phyloP scores from a whole-genome alignment of 139 green algal genomes.

The Parachlorella kessleri region DNA sequence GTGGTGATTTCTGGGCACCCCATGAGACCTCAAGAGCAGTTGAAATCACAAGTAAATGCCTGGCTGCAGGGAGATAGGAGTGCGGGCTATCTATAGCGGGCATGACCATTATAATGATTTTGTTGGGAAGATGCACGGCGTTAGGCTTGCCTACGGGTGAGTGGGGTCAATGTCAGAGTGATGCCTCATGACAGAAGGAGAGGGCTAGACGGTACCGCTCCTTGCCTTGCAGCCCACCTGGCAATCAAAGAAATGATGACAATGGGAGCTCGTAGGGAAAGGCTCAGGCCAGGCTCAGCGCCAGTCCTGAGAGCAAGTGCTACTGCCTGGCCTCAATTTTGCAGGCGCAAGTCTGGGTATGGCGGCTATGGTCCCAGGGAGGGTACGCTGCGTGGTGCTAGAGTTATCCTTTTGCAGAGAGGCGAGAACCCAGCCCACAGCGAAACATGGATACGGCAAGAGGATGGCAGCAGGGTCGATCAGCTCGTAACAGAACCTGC shows the following conservation, averaged over 20 bases:
- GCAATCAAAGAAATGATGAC: no score
- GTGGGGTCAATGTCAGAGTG: background rate
- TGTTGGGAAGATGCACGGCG: background rate
- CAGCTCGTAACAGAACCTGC: background rate
- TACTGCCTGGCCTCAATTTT: slow-evolving; percentile 7
- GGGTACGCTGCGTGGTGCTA: slow-evolving; percentile 9
- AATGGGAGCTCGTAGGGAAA: no score
- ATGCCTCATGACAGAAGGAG: no score
- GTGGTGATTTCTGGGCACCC: background rate
- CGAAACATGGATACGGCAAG: slow-evolving; percentile 11
- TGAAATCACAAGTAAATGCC: background rate
- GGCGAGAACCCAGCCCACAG: background rate
- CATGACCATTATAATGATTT: slow-evolving; percentile 45
- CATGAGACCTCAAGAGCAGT: background rate
- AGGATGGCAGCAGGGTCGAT: background rate
- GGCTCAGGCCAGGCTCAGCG: no score
- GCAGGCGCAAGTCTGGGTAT: no score
- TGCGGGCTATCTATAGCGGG: no score
- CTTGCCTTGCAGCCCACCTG: background rate
- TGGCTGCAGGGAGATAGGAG: no score
- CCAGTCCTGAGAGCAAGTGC: background rate
- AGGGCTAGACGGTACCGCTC: no score
- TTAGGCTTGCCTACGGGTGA: slow-evolving; percentile 32
- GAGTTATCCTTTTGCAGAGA: slow-evolving; percentile 20
- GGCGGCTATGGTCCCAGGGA: slow-evolving; percentile 19